phyloP scores from a whole-genome alignment of 805 yeast genomes.

The Spathaspora sp. region DNA sequence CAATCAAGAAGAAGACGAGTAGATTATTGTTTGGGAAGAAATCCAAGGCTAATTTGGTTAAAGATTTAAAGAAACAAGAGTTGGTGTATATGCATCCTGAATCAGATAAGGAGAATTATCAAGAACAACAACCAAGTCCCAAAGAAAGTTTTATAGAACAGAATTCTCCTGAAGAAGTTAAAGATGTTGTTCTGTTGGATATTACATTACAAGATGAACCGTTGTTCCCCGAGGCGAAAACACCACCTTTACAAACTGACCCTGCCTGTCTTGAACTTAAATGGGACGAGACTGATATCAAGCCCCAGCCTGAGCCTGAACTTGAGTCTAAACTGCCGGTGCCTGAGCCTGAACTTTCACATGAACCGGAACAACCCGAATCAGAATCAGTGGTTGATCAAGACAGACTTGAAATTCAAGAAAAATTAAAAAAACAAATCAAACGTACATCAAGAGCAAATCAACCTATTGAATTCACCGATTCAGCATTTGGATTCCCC shows the following conservation, averaged over 20 bases:
- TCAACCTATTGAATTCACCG: constrained; percentile 51
- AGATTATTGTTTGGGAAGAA: constrained; percentile 16
- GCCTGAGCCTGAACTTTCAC: too few relatives aligned
- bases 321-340: too few relatives aligned
- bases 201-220: too few relatives aligned
- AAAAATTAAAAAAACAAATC: constrained; percentile 39
- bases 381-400: constrained; percentile 9
- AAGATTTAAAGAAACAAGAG: constrained; percentile 4
- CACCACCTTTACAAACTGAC: not conserved
- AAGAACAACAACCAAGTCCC: not conserved
- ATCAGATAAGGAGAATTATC: not conserved
- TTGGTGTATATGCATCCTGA: not conserved
- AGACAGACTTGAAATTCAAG: constrained; percentile 36
- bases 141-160: not conserved
- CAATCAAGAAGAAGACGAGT: constrained; percentile 1
- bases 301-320: not conserved
- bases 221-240: not conserved
- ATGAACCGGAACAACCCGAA: not conserved
- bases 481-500: constrained; percentile 86
- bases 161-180: too few relatives aligned
- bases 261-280: not conserved
- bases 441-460: constrained; percentile 39
- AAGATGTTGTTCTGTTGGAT: too few relatives aligned
- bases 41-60: constrained; percentile 7
- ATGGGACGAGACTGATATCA: not conserved